Evolutionary conservation across 2,329 filamentous ascomycete species (phyloP), one percentile per base, ranked within the genome.

Genomic region (Verruconis gallopava): DNA sequence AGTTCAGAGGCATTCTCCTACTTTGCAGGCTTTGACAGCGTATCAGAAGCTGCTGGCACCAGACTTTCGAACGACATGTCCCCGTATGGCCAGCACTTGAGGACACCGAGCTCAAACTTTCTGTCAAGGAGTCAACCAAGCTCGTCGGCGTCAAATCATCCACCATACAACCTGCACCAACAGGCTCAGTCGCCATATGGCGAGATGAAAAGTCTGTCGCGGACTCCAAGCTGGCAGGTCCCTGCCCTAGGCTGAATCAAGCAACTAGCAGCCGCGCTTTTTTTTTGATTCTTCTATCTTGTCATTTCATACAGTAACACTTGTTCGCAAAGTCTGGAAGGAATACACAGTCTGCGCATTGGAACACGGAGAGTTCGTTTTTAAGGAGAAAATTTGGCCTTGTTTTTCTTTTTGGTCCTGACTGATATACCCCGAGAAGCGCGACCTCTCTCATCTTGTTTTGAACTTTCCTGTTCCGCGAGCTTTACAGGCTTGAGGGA

Each of bases 21-120:
- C 28, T 43, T 43, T 25, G n/a, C 34, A 20, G 36, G 36, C 33
- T 43, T 43, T 21, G 41, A 43, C 30, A 18, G 40, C n/a, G 32
- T 36, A 15, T 15, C 32, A 3, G 33, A 30, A 20, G 2, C 21
- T 12, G 32, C 20, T 25, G 18, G n/a, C 13, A 33, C 39, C 4
- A 28, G 32, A 14, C 18, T 35, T n/a, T 36, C 39, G 9, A 12
- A 21, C 13, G 18, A 22, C 14, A n/a, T 37, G 9, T 36, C 33
- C 6, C 33, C 33, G 17, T 5, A 22, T 35, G 25, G 9, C 25
- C 25, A n/a, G 6, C 25, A 30, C 9, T 30, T 30, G 9, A 30
- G 25, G n/a, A 9, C n/a, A n/a, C 25, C 6, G n/a, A 9, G n/a
- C 6, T 9, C 25, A 9, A n/a, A n/a, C 6, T n/a, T 30, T 9